Conservation (phyloP, 495 filamentous ascomycete genomes). For the Margaritispora aquatica region DNA sequence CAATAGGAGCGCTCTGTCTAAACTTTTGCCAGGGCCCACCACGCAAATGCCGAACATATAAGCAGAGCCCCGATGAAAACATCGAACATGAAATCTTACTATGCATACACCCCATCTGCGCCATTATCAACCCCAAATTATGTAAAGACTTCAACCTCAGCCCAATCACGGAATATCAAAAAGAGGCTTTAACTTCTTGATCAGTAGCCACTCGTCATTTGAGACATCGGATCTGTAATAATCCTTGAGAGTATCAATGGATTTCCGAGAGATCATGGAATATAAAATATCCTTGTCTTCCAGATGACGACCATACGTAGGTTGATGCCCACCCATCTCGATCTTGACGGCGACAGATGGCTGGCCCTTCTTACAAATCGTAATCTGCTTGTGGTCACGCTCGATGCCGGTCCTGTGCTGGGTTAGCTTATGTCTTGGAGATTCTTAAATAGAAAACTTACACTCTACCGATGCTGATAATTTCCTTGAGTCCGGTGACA, state of each 20-base stretch:
- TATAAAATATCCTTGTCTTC: constrained; percentile 91
- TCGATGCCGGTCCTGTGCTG: constrained; percentile 75
- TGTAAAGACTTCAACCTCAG: not conserved
- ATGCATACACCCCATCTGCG: not conserved
- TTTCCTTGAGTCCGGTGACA: constrained; percentile 72
- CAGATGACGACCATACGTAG: constrained; percentile 88
- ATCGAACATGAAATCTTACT: not conserved
- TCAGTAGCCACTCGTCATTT: constrained; percentile 88
- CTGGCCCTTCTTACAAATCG: constrained; percentile 87
- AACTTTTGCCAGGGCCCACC: not conserved
- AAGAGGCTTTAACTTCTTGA: constrained; percentile 85
- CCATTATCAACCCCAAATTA: not conserved
- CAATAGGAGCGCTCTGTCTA: not conserved
- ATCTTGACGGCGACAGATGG: constrained; percentile 97
- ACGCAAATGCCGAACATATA: not conserved
- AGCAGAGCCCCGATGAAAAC: not conserved
- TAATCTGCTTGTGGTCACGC: constrained; percentile 93
- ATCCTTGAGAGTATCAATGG: constrained; percentile 93
- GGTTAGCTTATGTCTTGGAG: constrained; percentile 7
- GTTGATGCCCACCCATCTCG: constrained; percentile 87
- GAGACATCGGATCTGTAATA: constrained; percentile 87
- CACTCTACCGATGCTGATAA: constrained; percentile 87
- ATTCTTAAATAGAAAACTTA: constrained; percentile 46
- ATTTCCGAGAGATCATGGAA: constrained; percentile 75
- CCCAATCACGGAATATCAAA: constrained; percentile 72